Evolutionary conservation across 176 grass and related monocot species (phyloP), one percentile per base, ranked within the genome.

Genomic region (Puya raimondii): DNA sequence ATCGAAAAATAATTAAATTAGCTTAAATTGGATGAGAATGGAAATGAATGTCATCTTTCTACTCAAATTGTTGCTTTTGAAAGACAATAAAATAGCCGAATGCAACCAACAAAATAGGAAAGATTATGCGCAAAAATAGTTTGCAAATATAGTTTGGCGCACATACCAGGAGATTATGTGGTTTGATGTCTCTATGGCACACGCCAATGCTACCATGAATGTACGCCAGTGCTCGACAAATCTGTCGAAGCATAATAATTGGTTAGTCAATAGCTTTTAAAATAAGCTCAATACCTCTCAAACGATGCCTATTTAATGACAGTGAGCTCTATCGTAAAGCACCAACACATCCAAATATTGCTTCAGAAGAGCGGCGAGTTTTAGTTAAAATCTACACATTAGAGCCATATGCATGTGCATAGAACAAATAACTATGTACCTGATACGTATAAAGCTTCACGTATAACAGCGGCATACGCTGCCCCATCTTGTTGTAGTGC

Each of bases 151-250:
- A 26, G 25, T 26, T 26, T 26, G 2, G 1, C 33, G 33, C 1
- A 51, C 64, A 57, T 76, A 76, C 74, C 64, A 76, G 20, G 15
- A 76, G 7, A 76, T 76, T 76, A 48, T 76, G 74, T 76, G 74
- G 74, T 23, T 76, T 76, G 8, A 76, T 76, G 17, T 76, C 74
- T 17, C 74, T 64, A 68, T 75, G 73, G 63, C 73, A 75, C 48
- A 75, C 73, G 3, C 63, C 57, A 52, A 75, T 23, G 26, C 63
- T 50, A 56, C 63, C 25, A 76, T 76, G 74, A 4, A 57, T 58
- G 21, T 76, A 76, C 54, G 64, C 15, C 47, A 76, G 74, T 53
- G 64, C 74, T 67, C 65, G 64, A 56, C 64, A 76, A 20, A 76
- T 76, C 74, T 76, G 48, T 50, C 47, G 12, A 48, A 65, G n/a